Percentiles rank a stretch among this genome's conserved stretches.
Evolutionary conservation across 345 rosid species (phyloP).

Genomic region (rapeseed (Brassica napus)): Da-Ae NC_063452.1:6220001-6220500

Average conservation of each 20-base stretch:
- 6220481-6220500: slow-evolving; percentile 21
- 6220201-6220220: slow-evolving; percentile 31
- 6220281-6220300: slow-evolving; percentile 35
- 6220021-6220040: slow-evolving; percentile 26
- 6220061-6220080: slow-evolving; percentile 25
- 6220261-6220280: slow-evolving; percentile 44
- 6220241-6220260: slow-evolving; percentile 49
- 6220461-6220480: slow-evolving; percentile 39
- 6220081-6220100: slow-evolving; percentile 29
- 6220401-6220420: slow-evolving; percentile 44
- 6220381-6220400: slow-evolving; percentile 44
- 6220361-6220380: slow-evolving; percentile 23
- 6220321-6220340: slow-evolving; percentile 29
- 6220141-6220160: slow-evolving; percentile 19
- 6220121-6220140: slow-evolving; percentile 24
- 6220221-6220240: slow-evolving; percentile 43
- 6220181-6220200: slow-evolving; percentile 38
- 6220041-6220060: slow-evolving; percentile 36
- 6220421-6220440: slow-evolving; percentile 45
- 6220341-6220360: slow-evolving; percentile 41
- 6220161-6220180: slow-evolving; percentile 28
- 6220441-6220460: slow-evolving; percentile 21
- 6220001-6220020: slow-evolving; percentile 23
- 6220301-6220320: slow-evolving; percentile 40
- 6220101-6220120: slow-evolving; percentile 31